Evolutionary conservation across 495 filamentous ascomycete genomes (phyloP), one percentile per base, ranked within the genome.

Genomic region (Penicillium lividum): DNA sequence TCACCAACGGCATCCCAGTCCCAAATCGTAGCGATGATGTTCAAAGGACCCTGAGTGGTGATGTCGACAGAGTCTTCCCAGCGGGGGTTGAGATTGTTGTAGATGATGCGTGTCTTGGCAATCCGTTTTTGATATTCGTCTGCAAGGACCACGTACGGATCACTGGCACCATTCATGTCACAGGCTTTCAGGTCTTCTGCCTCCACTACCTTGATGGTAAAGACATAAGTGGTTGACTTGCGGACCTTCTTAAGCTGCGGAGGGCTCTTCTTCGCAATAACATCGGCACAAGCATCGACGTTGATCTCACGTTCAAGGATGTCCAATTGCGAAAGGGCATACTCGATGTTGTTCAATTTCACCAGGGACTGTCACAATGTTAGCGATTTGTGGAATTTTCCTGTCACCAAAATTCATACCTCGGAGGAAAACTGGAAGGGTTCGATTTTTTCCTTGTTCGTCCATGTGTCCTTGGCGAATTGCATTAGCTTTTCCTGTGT

Each of bases 71-170:
- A 88, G 74, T 98, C 95, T 65, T 99, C 95, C 95, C 95, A 99
- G 15, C 95, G 86, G 18, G 95, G 95, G 68, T 95, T 99, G 22
- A 99, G 82, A 63, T 88, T 96, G 56, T 87, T 84, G 72, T 93
- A 93, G 56, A 98, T 87, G 52, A 96, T 92, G 49, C 93, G 85
- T 25, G 95, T 98, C 76, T 97, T 97, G 53, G 90, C 86, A 42
- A 99, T 85, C n/a, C 95, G 89, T 69, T 97, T 98, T 68, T 97
- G 93, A 70, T 95, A 98, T 68, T 99, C 95, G 65, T 99, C 95
- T 36, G 92, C 88, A 56, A 99, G 84, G 27, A 99, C 93, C 5
- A 98, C 93, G 65, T 99, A 99, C 10, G 95, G 95, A 77, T 99
- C 95, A 70, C 93, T 97, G 56, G 86, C 83, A 53, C 95, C 95